phyloP scores from a whole-genome alignment of 2,329 filamentous ascomycete genomes.

The Plenodomus tracheiphilus region DNA sequence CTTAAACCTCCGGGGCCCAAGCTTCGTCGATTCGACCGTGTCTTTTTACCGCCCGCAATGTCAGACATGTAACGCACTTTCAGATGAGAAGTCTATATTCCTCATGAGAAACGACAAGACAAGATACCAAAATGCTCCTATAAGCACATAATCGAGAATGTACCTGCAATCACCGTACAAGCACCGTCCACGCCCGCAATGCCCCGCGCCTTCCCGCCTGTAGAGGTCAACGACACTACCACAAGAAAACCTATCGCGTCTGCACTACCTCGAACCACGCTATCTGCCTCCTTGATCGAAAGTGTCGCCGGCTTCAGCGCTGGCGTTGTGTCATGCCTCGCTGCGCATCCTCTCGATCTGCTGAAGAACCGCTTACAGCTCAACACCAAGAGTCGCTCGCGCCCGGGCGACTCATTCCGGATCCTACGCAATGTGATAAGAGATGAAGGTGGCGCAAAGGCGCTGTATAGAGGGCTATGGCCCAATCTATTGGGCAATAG shows the following conservation, averaged over 20 bases:
- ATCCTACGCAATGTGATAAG: conserved; percentile 56
- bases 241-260: conserved; percentile 30
- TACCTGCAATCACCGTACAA: conserved; percentile 12
- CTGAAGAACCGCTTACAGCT: conserved; percentile 94
- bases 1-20: background rate
- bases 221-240: conserved; percentile 45
- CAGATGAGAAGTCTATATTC: background rate
- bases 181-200: conserved; percentile 37
- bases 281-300: conserved; percentile 76
- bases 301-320: conserved; percentile 87
- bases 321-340: conserved; percentile 81
- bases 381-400: conserved; percentile 45
- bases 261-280: conserved; percentile 24
- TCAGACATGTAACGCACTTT: background rate
- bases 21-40: background rate
- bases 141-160: conserved; percentile 23
- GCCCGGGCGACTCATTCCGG: conserved; percentile 57
- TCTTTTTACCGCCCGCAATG: background rate
- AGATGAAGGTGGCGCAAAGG: conserved; percentile 62
- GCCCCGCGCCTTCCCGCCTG: conserved; percentile 55
- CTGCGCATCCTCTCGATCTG: conserved; percentile 89
- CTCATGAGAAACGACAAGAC: conserved; percentile 1
- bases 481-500: conserved; percentile 92
- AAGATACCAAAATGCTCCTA: background rate
- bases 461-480: conserved; percentile 85